phyloP scores from a whole-genome alignment of 2,329 filamentous ascomycete species.

The Colletotrichum sublineola region DNA sequence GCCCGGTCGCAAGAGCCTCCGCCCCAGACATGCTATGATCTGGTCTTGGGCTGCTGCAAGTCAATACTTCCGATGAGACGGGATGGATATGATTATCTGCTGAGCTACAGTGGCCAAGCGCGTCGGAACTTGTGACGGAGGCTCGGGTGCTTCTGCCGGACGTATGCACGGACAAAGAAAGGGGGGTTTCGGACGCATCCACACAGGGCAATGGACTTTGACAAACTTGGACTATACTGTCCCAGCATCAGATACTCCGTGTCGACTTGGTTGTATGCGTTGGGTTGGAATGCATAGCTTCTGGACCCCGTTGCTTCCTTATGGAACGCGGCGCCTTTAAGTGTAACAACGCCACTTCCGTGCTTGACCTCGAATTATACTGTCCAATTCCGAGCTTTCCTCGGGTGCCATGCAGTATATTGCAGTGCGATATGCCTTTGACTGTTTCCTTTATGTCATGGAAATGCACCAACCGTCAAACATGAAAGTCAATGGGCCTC shows the following conservation, averaged over 20 bases:
- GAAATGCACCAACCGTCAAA: background rate
- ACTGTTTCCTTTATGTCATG: background rate
- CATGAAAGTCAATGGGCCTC: background rate
- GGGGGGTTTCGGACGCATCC: background rate
- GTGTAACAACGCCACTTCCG: background rate
- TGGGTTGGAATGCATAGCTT: background rate
- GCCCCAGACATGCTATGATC: slow-evolving; percentile 21
- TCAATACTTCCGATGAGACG: background rate
- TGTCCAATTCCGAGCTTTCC: background rate
- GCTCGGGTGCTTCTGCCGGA: slow-evolving; percentile 1
- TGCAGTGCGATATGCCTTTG: background rate
- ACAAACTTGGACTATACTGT: background rate
- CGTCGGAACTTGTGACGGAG: background rate
- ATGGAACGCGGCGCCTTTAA: no score
- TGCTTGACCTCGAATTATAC: background rate
- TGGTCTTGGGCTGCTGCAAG: background rate
- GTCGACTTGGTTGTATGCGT: background rate
- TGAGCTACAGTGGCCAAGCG: background rate
- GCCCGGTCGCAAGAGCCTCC: slow-evolving; percentile 25
- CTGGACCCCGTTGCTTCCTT: background rate
- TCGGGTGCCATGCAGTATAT: background rate
- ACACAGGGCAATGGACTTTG: background rate
- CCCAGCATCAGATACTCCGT: background rate
- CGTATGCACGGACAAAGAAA: slow-evolving; percentile 4
- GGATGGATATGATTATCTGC: background rate